These are phyloP conservation scores for Astragalus membranaceus DNA, from an alignment of 306 rosid genomes.

Conservation along the genomic window DNA sequence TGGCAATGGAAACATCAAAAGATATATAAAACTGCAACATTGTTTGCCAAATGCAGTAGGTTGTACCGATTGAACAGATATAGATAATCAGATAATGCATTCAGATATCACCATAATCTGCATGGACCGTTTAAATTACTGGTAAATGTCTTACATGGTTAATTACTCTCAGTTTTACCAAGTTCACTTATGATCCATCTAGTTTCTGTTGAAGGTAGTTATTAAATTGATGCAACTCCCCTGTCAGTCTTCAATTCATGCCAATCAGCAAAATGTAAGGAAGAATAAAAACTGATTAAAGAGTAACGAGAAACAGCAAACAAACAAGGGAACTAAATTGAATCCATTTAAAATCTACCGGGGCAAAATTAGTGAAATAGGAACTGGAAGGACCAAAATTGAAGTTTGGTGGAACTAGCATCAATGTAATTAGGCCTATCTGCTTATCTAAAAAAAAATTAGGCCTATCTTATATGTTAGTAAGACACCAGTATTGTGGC, in stretches of 20 bases:
- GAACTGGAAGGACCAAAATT: neutral
- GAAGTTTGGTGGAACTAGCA: neutral
- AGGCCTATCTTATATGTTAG: neutral
- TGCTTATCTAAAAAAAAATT: too few species aligned
- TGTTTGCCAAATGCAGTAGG: neutral
- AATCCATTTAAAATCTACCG: neutral
- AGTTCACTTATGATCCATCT: neutral
- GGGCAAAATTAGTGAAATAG: neutral
- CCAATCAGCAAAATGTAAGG: neutral
- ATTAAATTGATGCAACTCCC: neutral
- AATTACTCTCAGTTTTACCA: neutral
- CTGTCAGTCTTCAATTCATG: neutral
- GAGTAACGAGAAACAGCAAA: neutral
- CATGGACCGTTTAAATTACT: constrained; percentile 7
- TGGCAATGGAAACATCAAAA: too few species aligned
- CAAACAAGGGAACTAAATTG: neutral
- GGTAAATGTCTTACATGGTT: neutral
- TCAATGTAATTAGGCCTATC: neutral
- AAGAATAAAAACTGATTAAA: neutral
- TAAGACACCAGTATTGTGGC: neutral
- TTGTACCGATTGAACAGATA: neutral
- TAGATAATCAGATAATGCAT: neutral
- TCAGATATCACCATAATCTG: constrained; percentile 6
- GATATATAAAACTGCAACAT: neutral
- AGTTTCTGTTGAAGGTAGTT: constrained; percentile 12